Evolutionary conservation across 2,329 filamentous ascomycete species (phyloP), one percentile per base, ranked within the genome.

Genomic region (Colletotrichum destructivum): DNA sequence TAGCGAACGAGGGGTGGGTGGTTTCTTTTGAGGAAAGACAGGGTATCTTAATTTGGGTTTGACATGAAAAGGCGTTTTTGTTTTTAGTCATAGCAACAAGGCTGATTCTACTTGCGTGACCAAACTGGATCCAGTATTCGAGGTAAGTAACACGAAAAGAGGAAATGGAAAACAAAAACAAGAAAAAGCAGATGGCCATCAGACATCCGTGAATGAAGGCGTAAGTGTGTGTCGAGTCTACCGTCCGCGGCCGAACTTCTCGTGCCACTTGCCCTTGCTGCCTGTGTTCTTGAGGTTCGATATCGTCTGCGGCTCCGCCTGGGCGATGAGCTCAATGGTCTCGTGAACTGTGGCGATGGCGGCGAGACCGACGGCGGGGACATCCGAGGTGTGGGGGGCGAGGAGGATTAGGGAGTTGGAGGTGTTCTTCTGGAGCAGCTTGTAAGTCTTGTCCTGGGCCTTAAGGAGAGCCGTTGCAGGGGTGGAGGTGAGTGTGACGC

Each of bases 351-450:
- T 90, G 11, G 88, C 84, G 23, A 92, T 82, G 12, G 85, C 82
- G 51, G 82, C 82, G 2, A 92, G 74, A 13, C 83, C 82, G 2
- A 79, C 15, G 35, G 38, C 46, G 57, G 70, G 66, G n/a, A 61
- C 57, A 16, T 66, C 9, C 80, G 73, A 56, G 26, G 75, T 73
- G 11, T 76, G 73, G 3, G 84, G 81, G 35, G 81, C 78, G 42
- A 92, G 82, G 3, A 92, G 78, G 75, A 91, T 87, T 57, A 92
- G 83, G n/a, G 88, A 87, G 77, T 92, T 92, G 56, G 90, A 92
- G 0, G 90, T 91, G 78, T 91, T 92, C 78, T 92, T 92, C 76
- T 92, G 90, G 40, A 88, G 88, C 57, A 92, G 84, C 7, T 85
- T 84, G 80, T 90, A 92, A 18, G 85, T 87, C 75, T 85, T 87